Base-by-base conservation (phyloP, 495 filamentous ascomycete genomes). In the Podospora australis region DNA sequence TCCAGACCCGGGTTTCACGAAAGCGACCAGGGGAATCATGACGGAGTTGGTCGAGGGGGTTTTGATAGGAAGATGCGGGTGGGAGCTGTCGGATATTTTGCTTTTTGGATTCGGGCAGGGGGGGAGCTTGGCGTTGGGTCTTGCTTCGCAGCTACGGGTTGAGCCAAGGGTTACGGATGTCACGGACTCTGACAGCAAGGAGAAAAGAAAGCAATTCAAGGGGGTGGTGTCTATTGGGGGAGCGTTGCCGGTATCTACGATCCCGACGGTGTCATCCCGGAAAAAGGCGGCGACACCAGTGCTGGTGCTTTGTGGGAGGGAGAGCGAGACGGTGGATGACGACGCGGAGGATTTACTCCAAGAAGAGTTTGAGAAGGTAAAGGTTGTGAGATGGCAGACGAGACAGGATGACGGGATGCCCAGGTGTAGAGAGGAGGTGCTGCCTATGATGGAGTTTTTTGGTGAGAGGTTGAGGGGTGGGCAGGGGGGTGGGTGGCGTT, bases 391-490 rank as follows among this genome's bases (percentile, higher is more conserved):
- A 58, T 98, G 92, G 86, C 65, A 55, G 49, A 79, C 81, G 63
- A 28, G 22, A 17, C 58, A 57, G 10, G 87, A 84, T 8, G 92
- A 96, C 71, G 77, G 77, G 7, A 96, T 96, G 92, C 87, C 90
- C 19, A 66, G 69, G 49, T 88, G 72, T 63, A 70, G 83, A 44
- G 89, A 95, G 17, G 91, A 98, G 75, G 88, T 92, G 80, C 51
- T 87, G 52, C 91, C 92, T 2, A 78, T 96, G 39, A 96, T 98
- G 91, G 75, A 81, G 59, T 98, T 96, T 67, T 86, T 96, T 61
- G 87, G 84, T 0, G 74, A 86, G 46, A 74, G 86, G 55, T 64
- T 98, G 61, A 59, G 54, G 40, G n/a, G n/a, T n/a, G n/a, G n/a
- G n/a, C n/a, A n/a, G n/a, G n/a, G n/a, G n/a, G n/a, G n/a, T n/a